phyloP scores from a whole-genome alignment of 169 alveolate genomes.

The Eimeria maxima region DNA sequence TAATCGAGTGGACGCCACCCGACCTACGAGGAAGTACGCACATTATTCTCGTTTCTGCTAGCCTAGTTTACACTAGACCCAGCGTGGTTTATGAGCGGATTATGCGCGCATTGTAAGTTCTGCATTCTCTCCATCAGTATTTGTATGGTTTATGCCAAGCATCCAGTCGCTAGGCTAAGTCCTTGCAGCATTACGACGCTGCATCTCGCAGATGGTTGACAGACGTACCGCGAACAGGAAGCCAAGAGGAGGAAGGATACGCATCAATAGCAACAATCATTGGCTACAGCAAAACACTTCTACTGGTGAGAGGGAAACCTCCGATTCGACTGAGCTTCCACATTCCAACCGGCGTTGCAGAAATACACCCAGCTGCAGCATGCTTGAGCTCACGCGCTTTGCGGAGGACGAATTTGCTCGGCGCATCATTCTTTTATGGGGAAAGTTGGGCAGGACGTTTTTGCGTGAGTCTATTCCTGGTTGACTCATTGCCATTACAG shows the following conservation, averaged over 20 bases:
- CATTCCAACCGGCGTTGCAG: not conserved
- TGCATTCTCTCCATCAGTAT: not conserved
- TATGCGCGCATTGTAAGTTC: not conserved
- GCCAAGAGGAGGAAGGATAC: not conserved
- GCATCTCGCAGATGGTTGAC: constrained; percentile 20
- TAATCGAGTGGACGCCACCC: constrained; percentile 45
- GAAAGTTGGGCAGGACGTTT: constrained; percentile 29
- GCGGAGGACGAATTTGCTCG: not conserved
- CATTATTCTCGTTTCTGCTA: not conserved
- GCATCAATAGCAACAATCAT: not conserved
- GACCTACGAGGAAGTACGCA: constrained; percentile 40
- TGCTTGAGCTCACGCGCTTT: not conserved
- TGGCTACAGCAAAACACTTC: not conserved
- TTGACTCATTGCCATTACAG: not conserved
- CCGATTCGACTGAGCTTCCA: not conserved
- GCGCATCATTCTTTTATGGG: not conserved
- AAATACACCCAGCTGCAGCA: not conserved
- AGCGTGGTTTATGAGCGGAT: not conserved
- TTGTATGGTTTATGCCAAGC: not conserved
- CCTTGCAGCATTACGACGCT: not conserved
- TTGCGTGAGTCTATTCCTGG: not conserved
- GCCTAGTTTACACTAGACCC: not conserved
- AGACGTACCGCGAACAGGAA: constrained; percentile 1
- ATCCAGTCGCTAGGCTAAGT: not conserved
- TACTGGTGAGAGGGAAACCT: not conserved